These are phyloP conservation scores for Combretum micranthum DNA, from an alignment of 345 rosid species.

Conservation along the genomic window DNA sequence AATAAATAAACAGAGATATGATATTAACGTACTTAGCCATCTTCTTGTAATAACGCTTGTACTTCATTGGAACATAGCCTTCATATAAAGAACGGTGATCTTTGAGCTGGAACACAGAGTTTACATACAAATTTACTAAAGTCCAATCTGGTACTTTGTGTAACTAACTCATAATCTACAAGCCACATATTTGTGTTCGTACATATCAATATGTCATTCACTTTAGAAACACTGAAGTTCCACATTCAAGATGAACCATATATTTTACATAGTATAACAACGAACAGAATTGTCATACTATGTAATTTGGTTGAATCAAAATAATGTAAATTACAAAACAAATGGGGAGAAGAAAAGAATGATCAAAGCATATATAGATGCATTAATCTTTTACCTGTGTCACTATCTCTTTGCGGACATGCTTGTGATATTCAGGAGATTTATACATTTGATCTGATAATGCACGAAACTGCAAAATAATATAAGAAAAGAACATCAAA, in stretches of 20 bases:
- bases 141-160: not conserved
- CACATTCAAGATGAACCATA: too few relatives aligned
- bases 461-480: constrained; percentile 80
- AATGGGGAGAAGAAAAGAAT: too few relatives aligned
- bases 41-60: constrained; percentile 71
- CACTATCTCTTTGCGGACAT: constrained; percentile 73
- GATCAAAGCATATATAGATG: too few relatives aligned
- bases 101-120: constrained; percentile 55
- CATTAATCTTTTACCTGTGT: constrained; percentile 56
- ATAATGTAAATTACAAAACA: too few relatives aligned
- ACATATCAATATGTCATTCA: too few relatives aligned
- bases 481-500: constrained; percentile 5
- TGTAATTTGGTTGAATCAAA: too few relatives aligned
- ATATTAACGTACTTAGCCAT: constrained; percentile 71
- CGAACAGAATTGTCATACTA: too few relatives aligned
- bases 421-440: constrained; percentile 88
- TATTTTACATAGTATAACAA: too few relatives aligned
- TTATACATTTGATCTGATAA: constrained; percentile 82
- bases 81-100: constrained; percentile 58
- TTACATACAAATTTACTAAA: constrained; percentile 10
- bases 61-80: constrained; percentile 91
- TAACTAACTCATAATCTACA: too few relatives aligned
- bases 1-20: not conserved
- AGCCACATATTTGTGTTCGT: too few relatives aligned
- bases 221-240: too few relatives aligned